Base-by-base conservation (phyloP, 345 rosid species). In the Microcos paniculata region DNA sequence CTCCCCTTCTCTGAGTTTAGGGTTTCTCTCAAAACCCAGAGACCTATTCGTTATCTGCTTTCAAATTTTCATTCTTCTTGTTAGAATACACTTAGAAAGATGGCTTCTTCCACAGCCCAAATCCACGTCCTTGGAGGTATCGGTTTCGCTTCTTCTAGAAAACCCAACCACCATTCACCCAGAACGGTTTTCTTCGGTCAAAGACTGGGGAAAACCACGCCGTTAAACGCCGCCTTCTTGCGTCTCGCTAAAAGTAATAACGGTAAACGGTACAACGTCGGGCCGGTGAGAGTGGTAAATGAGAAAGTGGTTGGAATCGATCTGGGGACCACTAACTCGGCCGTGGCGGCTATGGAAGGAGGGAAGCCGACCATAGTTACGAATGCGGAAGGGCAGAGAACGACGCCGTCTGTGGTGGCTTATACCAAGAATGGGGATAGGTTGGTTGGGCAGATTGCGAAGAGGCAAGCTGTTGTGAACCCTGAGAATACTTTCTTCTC, bases 271-370 rank as follows among this genome's bases (percentile, higher is more conserved):
- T 83, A 66, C 65, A 51, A 78, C 0, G 85, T 80, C 0, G 96
- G 94, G 21, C 93, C 96, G 0, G 76, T 93, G 14, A 80, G 93
- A 23, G 96, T 91, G 19, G 92, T 86, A 59, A 87, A 82, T 63
- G 99, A 96, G 88, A 96, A 96, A 62, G 95, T 93, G 7, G 97
- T 96, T 33, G 99, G 98, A 28, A 96, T 96, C 69, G 99, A 96
- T 83, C 75, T 92, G 72, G 99, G 99, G 43, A 96, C 99, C 11
- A 96, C 98, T 11, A 96, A 96, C 74, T 96, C 99, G 19, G 98
- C 98, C 0, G 99, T 92, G 38, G 99, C 99, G 40, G 99, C 98
- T 0, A 96, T 96, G 98, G 99, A 96, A 81, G 99, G 99, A 68
- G 99, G 99, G 24, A 92, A 96, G 78, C 98, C 97, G 3, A 96